Percentiles rank a stretch among this genome's conserved stretches.
These are phyloP conservation scores for Scenedesmus sp. DNA, from an alignment of 163 green algal species.

Conservation along the genomic window DNA sequence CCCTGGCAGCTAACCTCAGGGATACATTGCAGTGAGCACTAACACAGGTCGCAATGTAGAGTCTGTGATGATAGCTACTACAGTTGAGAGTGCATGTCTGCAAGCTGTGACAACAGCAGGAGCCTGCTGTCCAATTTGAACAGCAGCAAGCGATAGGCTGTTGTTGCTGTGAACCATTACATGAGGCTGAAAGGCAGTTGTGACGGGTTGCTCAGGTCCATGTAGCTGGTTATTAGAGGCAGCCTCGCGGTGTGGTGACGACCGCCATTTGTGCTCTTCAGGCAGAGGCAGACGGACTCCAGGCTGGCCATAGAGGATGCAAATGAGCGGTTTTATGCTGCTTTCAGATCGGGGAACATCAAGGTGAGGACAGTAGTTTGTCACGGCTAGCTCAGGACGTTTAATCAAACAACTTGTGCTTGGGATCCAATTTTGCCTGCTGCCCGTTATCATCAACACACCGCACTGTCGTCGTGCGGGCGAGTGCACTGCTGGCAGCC, in stretches of 20 bases:
- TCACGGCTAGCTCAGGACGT: background rate
- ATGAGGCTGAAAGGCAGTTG: background rate
- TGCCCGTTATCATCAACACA: too few species aligned
- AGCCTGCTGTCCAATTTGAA: background rate
- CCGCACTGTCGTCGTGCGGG: background rate
- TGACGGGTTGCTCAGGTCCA: too few species aligned
- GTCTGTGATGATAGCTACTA: background rate
- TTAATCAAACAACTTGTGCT: background rate
- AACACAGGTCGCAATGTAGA: background rate
- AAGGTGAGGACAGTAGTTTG: conserved; percentile 50
- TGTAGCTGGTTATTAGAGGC: background rate
- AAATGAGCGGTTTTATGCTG: conserved; percentile 89
- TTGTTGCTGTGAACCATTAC: background rate
- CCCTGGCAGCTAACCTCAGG: conserved; percentile 76
- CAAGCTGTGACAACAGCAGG: conserved; percentile 8
- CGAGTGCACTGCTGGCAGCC: background rate
- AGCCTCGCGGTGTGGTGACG: background rate
- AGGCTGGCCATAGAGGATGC: conserved; percentile 85
- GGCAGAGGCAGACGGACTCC: conserved; percentile 67
- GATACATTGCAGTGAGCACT: conserved; percentile 80
- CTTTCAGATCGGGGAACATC: conserved; percentile 73
- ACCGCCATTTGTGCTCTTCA: conserved; percentile 25
- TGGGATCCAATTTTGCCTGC: too few species aligned
- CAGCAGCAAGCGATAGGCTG: background rate
- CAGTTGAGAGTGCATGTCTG: background rate